These are phyloP conservation scores for Purshia tridentata DNA, from an alignment of 306 rosid genomes.

Conservation along the genomic window DNA sequence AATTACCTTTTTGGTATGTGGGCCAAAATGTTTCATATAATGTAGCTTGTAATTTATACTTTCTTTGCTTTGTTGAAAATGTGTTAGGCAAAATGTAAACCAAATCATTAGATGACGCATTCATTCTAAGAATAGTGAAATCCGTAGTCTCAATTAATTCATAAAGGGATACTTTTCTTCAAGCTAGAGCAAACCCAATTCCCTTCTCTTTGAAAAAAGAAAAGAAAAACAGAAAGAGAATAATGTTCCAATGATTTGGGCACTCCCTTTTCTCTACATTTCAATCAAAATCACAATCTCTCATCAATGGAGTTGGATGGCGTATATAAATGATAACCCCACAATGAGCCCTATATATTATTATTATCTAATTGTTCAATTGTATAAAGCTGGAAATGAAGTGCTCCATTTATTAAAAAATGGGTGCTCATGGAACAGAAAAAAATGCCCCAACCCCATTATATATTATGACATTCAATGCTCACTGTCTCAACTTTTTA, in stretches of 20 bases:
- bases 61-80: slow-evolving; percentile 65
- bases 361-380: neutral
- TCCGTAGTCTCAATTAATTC: slow-evolving; percentile 37
- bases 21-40: slow-evolving; percentile 43
- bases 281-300: slow-evolving; percentile 28
- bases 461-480: slow-evolving; percentile 30
- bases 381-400: slow-evolving; percentile 20
- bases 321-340: slow-evolving; percentile 17
- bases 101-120: slow-evolving; percentile 56
- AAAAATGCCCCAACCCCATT: slow-evolving; percentile 45
- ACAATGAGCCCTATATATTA: neutral
- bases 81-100: slow-evolving; percentile 61
- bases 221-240: neutral
- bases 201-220: slow-evolving; percentile 18
- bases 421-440: slow-evolving; percentile 34
- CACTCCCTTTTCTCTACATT: slow-evolving; percentile 33
- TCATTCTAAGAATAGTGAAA: slow-evolving; percentile 28
- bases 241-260: slow-evolving; percentile 76
- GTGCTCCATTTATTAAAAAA: slow-evolving; percentile 23
- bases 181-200: slow-evolving; percentile 46
- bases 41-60: slow-evolving; percentile 32
- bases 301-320: slow-evolving; percentile 29
- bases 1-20: slow-evolving; percentile 13
- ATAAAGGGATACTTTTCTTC: slow-evolving; percentile 71
- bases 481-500: slow-evolving; percentile 41